These are phyloP conservation scores for Chrysochromulina tobinii DNA, from an alignment of 78 protist genomes.

Conservation along the genomic window DNA sequence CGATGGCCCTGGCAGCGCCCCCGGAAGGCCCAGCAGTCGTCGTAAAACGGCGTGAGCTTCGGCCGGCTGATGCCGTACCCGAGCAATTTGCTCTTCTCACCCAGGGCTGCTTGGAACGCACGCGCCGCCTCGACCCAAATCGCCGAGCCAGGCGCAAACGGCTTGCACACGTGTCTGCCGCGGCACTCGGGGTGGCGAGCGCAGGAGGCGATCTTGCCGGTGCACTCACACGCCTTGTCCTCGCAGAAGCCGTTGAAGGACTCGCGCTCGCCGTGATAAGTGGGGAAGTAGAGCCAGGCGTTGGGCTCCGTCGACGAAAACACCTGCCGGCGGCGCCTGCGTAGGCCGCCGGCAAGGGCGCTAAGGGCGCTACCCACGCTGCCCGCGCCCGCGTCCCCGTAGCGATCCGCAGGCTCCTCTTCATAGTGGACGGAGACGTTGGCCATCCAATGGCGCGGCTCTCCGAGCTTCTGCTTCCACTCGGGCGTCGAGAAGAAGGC, in stretches of 20 bases:
- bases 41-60: background rate
- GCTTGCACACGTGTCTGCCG: background rate
- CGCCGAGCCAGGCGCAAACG: background rate
- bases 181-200: conserved; percentile 7
- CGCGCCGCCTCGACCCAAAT: background rate
- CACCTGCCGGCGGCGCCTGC: no score
- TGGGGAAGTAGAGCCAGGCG: background rate
- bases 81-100: background rate
- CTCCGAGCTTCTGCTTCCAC: no score
- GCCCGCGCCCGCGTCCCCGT: no score
- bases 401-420: no score
- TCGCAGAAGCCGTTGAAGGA: conserved; percentile 10
- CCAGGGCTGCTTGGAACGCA: background rate
- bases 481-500: no score
- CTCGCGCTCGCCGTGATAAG: conserved; percentile 20
- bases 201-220: background rate
- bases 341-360: no score
- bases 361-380: no score
- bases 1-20: background rate
- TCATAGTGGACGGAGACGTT: no score
- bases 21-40: background rate
- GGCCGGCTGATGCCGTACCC: background rate
- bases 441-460: no score
- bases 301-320: background rate
- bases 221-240: background rate